Conservation (phyloP, 139 green algal species). For the Volvox africanus region DNA sequence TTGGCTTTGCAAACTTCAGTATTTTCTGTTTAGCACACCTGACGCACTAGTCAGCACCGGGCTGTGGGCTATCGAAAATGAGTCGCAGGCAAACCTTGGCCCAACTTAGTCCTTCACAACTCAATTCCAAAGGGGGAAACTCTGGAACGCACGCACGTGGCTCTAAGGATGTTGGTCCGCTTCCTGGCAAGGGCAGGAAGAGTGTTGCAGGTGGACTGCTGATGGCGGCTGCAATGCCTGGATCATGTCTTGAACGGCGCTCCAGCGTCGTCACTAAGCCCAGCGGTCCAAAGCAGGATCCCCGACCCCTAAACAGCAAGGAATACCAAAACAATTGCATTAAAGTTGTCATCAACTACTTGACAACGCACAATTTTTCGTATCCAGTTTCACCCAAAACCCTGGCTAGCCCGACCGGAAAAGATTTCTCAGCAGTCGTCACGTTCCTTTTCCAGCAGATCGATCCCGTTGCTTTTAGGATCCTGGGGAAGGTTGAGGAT, state of each 20-base stretch:
- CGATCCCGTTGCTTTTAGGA: conserved; percentile 75
- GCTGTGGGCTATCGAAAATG: conserved; percentile 35
- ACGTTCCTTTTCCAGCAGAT: conserved; percentile 88
- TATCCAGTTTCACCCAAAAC: conserved; percentile 84
- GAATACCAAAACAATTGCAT: conserved; percentile 81
- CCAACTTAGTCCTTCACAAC: conserved; percentile 67
- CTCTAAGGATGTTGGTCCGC: conserved; percentile 29
- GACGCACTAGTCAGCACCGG: too few species aligned
- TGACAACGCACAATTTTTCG: conserved; percentile 87
- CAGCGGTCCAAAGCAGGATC: conserved; percentile 75
- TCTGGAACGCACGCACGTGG: conserved; percentile 33
- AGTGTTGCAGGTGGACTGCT: conserved; percentile 55
- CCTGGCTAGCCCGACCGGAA: conserved; percentile 87
- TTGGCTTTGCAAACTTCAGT: too few species aligned
- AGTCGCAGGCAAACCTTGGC: conserved; percentile 84
- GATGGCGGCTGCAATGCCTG: not conserved
- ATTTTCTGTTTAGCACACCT: too few species aligned
- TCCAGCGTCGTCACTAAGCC: conserved; percentile 69
- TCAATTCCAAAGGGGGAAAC: conserved; percentile 71
- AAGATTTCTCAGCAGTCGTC: conserved; percentile 93
- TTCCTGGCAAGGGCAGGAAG: conserved; percentile 58
- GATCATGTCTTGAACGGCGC: conserved; percentile 37
- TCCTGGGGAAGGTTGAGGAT: conserved; percentile 89
- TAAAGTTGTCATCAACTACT: conserved; percentile 84
- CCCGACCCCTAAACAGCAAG: conserved; percentile 83